Base-by-base conservation (phyloP, 2,329 filamentous ascomycete species). In the Penicillium decumbens region DNA sequence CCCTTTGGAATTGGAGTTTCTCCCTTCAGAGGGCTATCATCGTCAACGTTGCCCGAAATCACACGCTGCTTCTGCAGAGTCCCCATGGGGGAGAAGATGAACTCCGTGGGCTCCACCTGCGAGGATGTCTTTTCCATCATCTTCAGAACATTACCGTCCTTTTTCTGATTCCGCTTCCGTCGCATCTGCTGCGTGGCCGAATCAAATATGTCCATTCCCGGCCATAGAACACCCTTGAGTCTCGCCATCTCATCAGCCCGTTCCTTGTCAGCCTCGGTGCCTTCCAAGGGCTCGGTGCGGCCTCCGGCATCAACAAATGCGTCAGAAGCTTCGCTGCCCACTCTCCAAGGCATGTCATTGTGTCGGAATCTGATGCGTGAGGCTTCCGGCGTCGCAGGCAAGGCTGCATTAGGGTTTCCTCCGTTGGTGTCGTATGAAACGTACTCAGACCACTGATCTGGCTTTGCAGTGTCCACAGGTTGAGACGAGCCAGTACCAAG, bases 141-240 rank as follows among this genome's bases (percentile, higher is more conserved):
- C 54, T 66, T 74, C 41, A 78, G 45, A 23, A 73, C 67, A 28
- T 65, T 71, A 10, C 65, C 66, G 40, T 77, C 74, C 53, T 78
- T 78, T 57, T 76, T 77, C 58, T 78, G 76, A 49, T 78, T 78
- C 35, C 76, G 72, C 51, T 71, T 75, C 38, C 72, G 70, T 53
- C 70, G 72, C 71, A 75, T 76, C 45, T 75, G 69, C 47, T 71
- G 65, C 0, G 75, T 76, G 12, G 76, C 76, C 27, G 76, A 75
- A 59, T 78, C 76, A 54, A 78, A 78, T 27, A 78, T 65, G 52
- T 74, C 72, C 76, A 78, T 78, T 18, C 76, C 76, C 24, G 75
- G 75, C 72, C 73, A 78, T 30, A 72, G 57, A 15, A 75, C 64
- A 1, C 76, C 76, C 55, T 77, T 78, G 30, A 77, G 59, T 54